Percentiles rank a stretch among this genome's conserved stretches.
Conservation (phyloP, 2,329 filamentous ascomycete species). For the Didymosphaeria variabile region DNA sequence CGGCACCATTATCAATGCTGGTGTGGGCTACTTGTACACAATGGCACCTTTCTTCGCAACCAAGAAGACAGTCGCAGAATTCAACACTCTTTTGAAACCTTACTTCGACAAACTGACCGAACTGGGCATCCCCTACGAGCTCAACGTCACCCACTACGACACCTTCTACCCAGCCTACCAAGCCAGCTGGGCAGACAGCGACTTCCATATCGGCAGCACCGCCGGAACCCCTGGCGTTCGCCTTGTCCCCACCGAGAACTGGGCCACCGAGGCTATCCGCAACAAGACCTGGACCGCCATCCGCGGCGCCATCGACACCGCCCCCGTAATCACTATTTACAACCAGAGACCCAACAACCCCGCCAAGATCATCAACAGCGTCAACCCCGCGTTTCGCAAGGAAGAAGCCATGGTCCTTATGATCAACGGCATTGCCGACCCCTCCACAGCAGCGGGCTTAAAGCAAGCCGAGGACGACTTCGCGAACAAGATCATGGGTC, state of each 20-base stretch:
- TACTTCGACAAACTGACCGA: slow-evolving; percentile 23
- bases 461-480: slow-evolving; percentile 28
- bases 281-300: slow-evolving; percentile 38
- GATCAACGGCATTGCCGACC: slow-evolving; percentile 29
- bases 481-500: slow-evolving; percentile 33
- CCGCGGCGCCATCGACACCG: slow-evolving; percentile 32
- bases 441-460: slow-evolving; percentile 33
- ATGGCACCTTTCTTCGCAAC: slow-evolving; percentile 28
- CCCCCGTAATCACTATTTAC: slow-evolving; percentile 33
- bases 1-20: slow-evolving; percentile 19
- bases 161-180: slow-evolving; percentile 44
- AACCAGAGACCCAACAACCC: slow-evolving; percentile 31
- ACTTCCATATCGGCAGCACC: slow-evolving; percentile 39
- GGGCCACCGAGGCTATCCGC: slow-evolving; percentile 37
- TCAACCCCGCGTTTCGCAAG: slow-evolving; percentile 44
- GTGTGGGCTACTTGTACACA: slow-evolving; percentile 16
- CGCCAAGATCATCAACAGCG: slow-evolving; percentile 34
- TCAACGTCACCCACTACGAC: slow-evolving; percentile 26
- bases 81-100: slow-evolving; percentile 21
- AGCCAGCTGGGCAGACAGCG: slow-evolving; percentile 33
- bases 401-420: slow-evolving; percentile 35
- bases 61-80: slow-evolving; percentile 24
- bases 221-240: slow-evolving; percentile 45
- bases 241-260: slow-evolving; percentile 46
- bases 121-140: slow-evolving; percentile 25